A percentile compares a stretch with the other conserved stretches of the same genome.
Conservation (phyloP, 495 filamentous ascomycete species). For the Hyaloscypha hepaticicola region DNA sequence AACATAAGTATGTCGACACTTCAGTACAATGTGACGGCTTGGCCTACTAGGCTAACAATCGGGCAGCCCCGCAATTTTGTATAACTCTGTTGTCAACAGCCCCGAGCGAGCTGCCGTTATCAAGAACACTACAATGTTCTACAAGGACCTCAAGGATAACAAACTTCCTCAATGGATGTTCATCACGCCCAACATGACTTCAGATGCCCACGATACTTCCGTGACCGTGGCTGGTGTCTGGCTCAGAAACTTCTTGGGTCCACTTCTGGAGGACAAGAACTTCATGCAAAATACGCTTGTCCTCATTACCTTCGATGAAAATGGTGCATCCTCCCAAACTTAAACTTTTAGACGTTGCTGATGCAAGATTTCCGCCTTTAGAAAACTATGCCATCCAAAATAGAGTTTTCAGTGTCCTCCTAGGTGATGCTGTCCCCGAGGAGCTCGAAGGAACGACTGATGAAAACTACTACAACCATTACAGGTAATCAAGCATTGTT, state of each 20-base stretch:
- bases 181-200: slow-evolving; percentile 73
- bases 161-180: slow-evolving; percentile 71
- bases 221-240: slow-evolving; percentile 60
- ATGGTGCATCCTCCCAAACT: slow-evolving; percentile 29
- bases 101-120: slow-evolving; percentile 55
- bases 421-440: slow-evolving; percentile 64
- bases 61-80: slow-evolving; percentile 52
- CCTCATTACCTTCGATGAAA: slow-evolving; percentile 67
- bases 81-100: slow-evolving; percentile 55
- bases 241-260: slow-evolving; percentile 57
- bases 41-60: slow-evolving; percentile 24
- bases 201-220: slow-evolving; percentile 65
- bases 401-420: slow-evolving; percentile 57
- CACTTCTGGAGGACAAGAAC: slow-evolving; percentile 60
- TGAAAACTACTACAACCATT: slow-evolving; percentile 68
- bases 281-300: slow-evolving; percentile 71
- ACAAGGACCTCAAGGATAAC: slow-evolving; percentile 54
- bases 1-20: slow-evolving; percentile 55
- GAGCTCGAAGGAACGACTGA: slow-evolving; percentile 60
- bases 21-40: neutral
- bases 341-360: neutral
- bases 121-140: slow-evolving; percentile 67
- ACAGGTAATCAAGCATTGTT: no score
- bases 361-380: neutral
- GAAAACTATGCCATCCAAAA: slow-evolving; percentile 54